A percentile compares a stretch with the other conserved stretches of the same genome.
Conservation (phyloP, 371 early-diverging fungal genomes). For the Nosema muscidifuracis region DNA sequence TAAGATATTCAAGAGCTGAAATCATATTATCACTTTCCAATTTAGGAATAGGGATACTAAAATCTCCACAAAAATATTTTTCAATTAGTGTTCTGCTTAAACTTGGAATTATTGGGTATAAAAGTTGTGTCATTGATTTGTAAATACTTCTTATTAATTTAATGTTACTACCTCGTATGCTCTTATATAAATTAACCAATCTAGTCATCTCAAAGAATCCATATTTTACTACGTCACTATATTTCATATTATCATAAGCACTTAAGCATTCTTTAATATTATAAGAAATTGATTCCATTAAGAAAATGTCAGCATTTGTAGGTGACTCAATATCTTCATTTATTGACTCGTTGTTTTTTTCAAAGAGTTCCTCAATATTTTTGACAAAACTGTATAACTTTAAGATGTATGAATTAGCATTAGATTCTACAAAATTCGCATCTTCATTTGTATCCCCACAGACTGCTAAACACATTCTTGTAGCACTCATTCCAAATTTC, state of each 20-base stretch:
- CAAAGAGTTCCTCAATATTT: slow-evolving; percentile 68
- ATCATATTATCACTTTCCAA: slow-evolving; percentile 2
- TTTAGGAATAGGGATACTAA: slow-evolving; percentile 25
- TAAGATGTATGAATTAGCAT: slow-evolving; percentile 89
- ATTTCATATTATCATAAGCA: slow-evolving; percentile 73
- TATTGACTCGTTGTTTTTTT: slow-evolving; percentile 51
- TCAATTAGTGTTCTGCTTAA: slow-evolving; percentile 34
- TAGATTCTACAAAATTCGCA: slow-evolving; percentile 91
- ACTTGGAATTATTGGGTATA: slow-evolving; percentile 54
- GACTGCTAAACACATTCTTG: slow-evolving; percentile 83
- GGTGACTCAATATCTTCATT: not conserved
- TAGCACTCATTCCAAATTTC: slow-evolving; percentile 90
- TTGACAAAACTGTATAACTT: slow-evolving; percentile 81
- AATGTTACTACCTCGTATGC: slow-evolving; percentile 23
- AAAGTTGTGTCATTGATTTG: slow-evolving; percentile 22
- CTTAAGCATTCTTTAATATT: slow-evolving; percentile 65
- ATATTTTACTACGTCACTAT: slow-evolving; percentile 83
- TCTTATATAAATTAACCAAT: slow-evolving; percentile 69
- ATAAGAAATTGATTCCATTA: slow-evolving; percentile 40
- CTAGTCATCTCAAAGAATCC: slow-evolving; percentile 82
- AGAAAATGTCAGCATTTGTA: slow-evolving; percentile 2
- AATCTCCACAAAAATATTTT: slow-evolving; percentile 33
- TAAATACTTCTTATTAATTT: slow-evolving; percentile 19
- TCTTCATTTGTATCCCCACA: slow-evolving; percentile 92
- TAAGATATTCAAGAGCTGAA: slow-evolving; percentile 31